Base-by-base conservation (phyloP, 2,329 filamentous ascomycete genomes). In the Elsinoe batatas region DNA sequence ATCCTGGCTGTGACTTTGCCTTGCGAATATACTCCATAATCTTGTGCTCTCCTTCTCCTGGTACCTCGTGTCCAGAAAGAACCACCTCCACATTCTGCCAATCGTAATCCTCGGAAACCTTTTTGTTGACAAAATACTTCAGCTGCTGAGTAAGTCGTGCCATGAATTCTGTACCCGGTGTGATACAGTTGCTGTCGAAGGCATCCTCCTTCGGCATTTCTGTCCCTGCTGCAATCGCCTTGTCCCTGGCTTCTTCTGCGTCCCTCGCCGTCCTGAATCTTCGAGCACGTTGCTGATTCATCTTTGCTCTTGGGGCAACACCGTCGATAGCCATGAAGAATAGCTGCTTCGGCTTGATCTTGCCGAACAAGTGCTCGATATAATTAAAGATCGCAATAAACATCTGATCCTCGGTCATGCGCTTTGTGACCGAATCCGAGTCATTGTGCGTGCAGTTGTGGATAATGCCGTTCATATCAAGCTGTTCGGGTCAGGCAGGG, bases 301-400 rank as follows among this genome's bases (percentile, higher is more conserved):
- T 98, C 79, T 98, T 98, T 64, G 93, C 93, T 65, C 93, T 87
- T 15, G 93, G 94, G 18, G 93, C 93, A 59, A 98, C 94, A 65
- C 93, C 93, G 67, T 98, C 93, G 61, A 98, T 93, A 51, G 93
- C 94, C 93, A 98, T 98, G 77, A 96, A 98, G 75, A 98, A 98
- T 35, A 98, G 81, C 76, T 96, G 85, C 74, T 95, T 91, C 11
- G 93, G 93, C 72, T 97, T 97, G 69, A 98, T 98, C 73, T 96
- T 98, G 64, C 91, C 91, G 71, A 95, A 98, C 54, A 98, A 74
- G 74, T 98, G 93, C 72, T 98, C 93, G 62, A 98, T 98, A 71
- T 98, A 98, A 74, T 97, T 97, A 81, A 98, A 98, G 66, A 98
- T 98, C 57, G 90, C 87, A 63, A 98, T 96, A 69, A 98, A 98